Percentiles rank a stretch among this genome's conserved stretches.
phyloP scores from a whole-genome alignment of 2,329 filamentous ascomycete species.

The Exophiala sp. region DNA sequence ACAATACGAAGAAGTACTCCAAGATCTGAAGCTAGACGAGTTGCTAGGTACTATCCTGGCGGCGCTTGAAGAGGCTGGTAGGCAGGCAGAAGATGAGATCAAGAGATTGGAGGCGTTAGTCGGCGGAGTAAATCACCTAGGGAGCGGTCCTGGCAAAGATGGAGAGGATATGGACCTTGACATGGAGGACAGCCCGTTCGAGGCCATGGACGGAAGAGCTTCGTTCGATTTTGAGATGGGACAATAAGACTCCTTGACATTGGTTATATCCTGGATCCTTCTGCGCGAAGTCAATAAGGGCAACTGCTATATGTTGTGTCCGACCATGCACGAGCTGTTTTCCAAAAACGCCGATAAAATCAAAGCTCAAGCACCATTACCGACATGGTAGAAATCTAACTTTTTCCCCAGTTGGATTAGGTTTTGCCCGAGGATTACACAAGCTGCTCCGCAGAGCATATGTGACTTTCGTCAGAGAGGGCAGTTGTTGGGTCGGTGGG shows the following conservation, averaged over 20 bases:
- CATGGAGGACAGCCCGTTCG: constrained; percentile 16
- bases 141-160: background rate
- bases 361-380: too few species aligned
- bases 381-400: too few species aligned
- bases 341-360: too few species aligned
- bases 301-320: background rate
- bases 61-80: constrained; percentile 59
- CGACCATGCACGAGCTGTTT: background rate
- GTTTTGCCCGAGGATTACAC: too few species aligned
- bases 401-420: too few species aligned
- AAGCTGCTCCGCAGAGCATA: too few species aligned
- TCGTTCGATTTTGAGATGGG: constrained; percentile 17
- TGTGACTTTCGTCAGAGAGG: too few species aligned
- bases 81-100: constrained; percentile 49
- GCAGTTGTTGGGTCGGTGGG: too few species aligned
- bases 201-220: constrained; percentile 2
- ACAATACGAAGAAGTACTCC: constrained; percentile 44
- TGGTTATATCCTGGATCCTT: too few species aligned
- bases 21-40: constrained; percentile 59
- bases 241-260: too few species aligned
- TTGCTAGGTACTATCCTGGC: constrained; percentile 58
- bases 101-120: constrained; percentile 21
- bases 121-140: constrained; percentile 1
- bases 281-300: too few species aligned
- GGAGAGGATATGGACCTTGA: constrained; percentile 2